Evolutionary conservation across 768 basidiomycete species (phyloP), one percentile per base, ranked within the genome.

Genomic region (Lactarius sanguifluus): DNA sequence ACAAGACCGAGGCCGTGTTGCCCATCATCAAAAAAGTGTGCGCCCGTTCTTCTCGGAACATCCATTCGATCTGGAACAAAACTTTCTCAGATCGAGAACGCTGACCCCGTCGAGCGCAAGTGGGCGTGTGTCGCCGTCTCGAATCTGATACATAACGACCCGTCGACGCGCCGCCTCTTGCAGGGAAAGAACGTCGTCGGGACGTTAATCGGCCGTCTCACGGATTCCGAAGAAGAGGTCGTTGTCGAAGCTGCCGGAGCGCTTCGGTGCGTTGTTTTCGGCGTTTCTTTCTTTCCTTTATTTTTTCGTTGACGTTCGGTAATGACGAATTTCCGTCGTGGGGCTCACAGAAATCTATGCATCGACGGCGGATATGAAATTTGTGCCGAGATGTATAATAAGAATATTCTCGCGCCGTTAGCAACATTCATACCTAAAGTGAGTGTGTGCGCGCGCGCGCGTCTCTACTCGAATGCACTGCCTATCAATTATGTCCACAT

Each of bases 101-200:
- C 85, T 6, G 93, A 96, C 71, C 81, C 84, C 9, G 78, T 83
- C 1, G 96, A 98, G 70, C 86, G 96, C 61, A 92, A 93, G 75
- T 97, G 94, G 95, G 94, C 95, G 4, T 96, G 95, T 75, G 94
- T 95, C 28, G 94, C 95, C 1, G 90, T 96, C n/a, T 94, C 92
- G 13, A 96, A 93, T 76, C 80, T 98, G 58, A 96, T 96, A 68
- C 91, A 95, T 75, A 96, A 96, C 71, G 96, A 98, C 76, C 90
- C 95, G 23, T 92, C 93, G 8, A 97, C 96, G 16, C 81, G 96
- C 67, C 79, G 96, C 69, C 78, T 98, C 71, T 82, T 98, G 23
- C 95, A 96, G 73, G 91, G 92, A 34, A 94, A 92, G 78, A 94
- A 95, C 75, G 82, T 96, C 41, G 92, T 98, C 41, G 93, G 91